Evolutionary conservation across 2,329 filamentous ascomycete species (phyloP).

Genomic region (Ascochyta pisi): DNA sequence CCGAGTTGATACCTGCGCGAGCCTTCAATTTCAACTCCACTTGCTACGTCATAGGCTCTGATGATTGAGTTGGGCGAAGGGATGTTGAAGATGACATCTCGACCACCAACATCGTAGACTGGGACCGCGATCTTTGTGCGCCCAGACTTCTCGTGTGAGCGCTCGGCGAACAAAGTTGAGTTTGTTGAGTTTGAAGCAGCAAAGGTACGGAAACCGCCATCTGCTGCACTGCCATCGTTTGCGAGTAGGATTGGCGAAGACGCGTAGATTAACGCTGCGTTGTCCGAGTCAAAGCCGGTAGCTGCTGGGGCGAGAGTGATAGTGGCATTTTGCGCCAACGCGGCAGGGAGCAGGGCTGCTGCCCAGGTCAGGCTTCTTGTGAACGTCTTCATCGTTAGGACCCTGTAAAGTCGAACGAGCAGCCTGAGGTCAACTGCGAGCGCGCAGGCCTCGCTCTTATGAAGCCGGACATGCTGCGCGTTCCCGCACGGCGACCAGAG

Average conservation of each 20-base stretch:
- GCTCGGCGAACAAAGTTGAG: constrained; percentile 19
- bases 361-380: constrained; percentile 14
- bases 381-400: constrained; percentile 1
- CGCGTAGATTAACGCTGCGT: constrained; percentile 36
- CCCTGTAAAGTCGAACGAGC: not conserved
- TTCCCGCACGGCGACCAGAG: not conserved
- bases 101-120: constrained; percentile 31
- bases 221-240: constrained; percentile 40
- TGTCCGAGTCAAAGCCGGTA: constrained; percentile 37
- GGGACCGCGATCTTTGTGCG: constrained; percentile 39
- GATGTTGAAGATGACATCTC: constrained; percentile 37
- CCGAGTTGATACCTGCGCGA: constrained; percentile 36
- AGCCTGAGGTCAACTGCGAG: not conserved
- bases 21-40: constrained; percentile 20
- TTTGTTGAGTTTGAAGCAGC: constrained; percentile 13
- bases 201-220: constrained; percentile 38
- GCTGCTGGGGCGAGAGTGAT: constrained; percentile 32
- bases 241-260: constrained; percentile 27
- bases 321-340: constrained; percentile 25
- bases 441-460: not conserved
- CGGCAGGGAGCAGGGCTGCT: constrained; percentile 3
- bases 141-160: constrained; percentile 31
- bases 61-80: constrained; percentile 40
- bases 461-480: not conserved
- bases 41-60: constrained; percentile 31